phyloP scores from a whole-genome alignment of 208 protist genomes.

The Porcisia deanei region DNA sequence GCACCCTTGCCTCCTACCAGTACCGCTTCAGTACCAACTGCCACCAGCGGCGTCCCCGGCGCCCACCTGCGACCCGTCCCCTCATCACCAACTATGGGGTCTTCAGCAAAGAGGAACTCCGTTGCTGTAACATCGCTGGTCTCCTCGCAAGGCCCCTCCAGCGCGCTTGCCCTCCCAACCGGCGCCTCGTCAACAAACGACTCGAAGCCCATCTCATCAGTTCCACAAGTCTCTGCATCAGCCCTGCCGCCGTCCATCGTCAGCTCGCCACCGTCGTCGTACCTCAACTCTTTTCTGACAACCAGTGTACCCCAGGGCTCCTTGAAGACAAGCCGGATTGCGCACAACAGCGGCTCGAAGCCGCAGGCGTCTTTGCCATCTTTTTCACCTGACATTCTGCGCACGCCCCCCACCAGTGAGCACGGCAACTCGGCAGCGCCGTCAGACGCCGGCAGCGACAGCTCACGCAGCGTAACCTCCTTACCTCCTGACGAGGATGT shows the following conservation, averaged over 20 bases:
- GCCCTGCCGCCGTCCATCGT: not conserved
- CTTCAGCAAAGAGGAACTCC: not conserved
- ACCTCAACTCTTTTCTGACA: not conserved
- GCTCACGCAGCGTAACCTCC: not conserved
- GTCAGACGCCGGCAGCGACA: not conserved
- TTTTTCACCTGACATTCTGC: conserved; percentile 28
- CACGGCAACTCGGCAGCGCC: not conserved
- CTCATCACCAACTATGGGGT: not conserved
- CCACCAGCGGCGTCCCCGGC: not conserved
- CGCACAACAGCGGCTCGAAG: conserved; percentile 1
- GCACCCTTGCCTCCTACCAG: not conserved
- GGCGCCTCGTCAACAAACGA: conserved; percentile 1
- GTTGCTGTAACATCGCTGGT: not conserved
- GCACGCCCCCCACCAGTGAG: conserved; percentile 19
- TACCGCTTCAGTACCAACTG: not conserved
- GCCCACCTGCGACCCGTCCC: not conserved
- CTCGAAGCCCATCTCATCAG: not conserved
- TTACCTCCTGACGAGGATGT: not conserved
- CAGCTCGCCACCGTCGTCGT: not conserved
- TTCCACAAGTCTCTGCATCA: not conserved
- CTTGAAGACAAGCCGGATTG: not conserved
- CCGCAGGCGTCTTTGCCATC: conserved; percentile 12
- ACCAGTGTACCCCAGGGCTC: not conserved
- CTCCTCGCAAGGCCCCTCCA: not conserved
- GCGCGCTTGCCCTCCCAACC: not conserved